Evolutionary conservation across 116 monocot species (phyloP), one percentile per base, ranked within the genome.

Genomic region (Thalassia testudinum): DNA sequence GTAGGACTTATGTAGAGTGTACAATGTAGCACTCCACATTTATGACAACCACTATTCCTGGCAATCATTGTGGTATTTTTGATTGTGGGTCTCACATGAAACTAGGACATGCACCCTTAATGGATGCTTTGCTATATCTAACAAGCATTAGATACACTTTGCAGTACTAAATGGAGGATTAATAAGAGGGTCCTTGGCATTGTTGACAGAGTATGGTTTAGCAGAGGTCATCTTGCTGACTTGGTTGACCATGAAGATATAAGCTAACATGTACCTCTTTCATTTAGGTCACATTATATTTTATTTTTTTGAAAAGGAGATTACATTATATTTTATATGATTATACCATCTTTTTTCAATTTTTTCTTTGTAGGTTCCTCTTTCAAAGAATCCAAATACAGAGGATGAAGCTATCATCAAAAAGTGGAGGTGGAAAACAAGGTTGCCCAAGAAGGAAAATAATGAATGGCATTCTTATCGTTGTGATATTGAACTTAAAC

Each of bases 131-230:
- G 45, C 15, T 5, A 37, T 56, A 2, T 43, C 50, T 26, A 61
- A 34, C 30, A 95, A 88, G 88, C 93, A 21, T 58, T 95, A 17
- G 71, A 95, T 67, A 84, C 78, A 13, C 78, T 95, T 57, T 87
- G 93, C 15, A 74, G 56, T 62, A 87, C 88, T 37, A 95, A 74
- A 70, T 95, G 93, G 93, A 84, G 81, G 67, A 52, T 95, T 44
- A 95, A 87, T 62, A 84, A 77, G 69, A 75, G 73, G 53, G 81
- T 95, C n/a, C 81, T 95, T 44, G 68, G 74, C 59, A 61, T 84
- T 62, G 71, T 95, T 24, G 93, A 95, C 69, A 95, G 84, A 78
- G 76, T 95, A 68, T 95, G 93, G 93, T 86, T 78, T 1, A 87
- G 79, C 66, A 88, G 93, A 60, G 93, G 93, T 20, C 61, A 84